phyloP scores from a whole-genome alignment of 192 early-diverging fungal species.

The Podila horticola region DNA sequence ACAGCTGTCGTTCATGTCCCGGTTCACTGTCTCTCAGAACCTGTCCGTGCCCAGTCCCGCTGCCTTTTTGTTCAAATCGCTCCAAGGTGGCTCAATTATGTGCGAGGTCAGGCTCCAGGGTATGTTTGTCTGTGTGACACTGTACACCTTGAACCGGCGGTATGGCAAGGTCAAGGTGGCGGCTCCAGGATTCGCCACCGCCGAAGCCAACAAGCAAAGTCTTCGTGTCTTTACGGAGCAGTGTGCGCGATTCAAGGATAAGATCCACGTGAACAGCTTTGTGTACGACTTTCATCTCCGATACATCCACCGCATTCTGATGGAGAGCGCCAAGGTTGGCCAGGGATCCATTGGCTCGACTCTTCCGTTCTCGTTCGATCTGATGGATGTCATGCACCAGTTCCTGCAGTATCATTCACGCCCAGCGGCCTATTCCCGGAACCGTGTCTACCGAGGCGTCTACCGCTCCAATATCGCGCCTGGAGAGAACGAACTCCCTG shows the following conservation, averaged over 20 bases:
- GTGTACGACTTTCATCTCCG: conserved; percentile 69
- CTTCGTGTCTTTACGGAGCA: conserved; percentile 65
- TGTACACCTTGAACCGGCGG: conserved; percentile 66
- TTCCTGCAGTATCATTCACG: conserved; percentile 56
- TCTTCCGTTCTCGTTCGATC: conserved; percentile 52
- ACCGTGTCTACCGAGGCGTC: conserved; percentile 62
- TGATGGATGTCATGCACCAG: conserved; percentile 59
- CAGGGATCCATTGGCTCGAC: conserved; percentile 9
- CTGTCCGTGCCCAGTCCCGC: conserved; percentile 56
- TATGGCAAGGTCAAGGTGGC: conserved; percentile 58
- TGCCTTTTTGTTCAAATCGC: conserved; percentile 61
- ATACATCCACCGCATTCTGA: conserved; percentile 58
- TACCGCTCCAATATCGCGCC: conserved; percentile 47
- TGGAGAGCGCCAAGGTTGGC: conserved; percentile 44
- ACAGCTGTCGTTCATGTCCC: conserved; percentile 52
- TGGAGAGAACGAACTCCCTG: conserved; percentile 29
- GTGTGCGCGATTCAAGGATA: conserved; percentile 65
- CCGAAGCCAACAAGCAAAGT: conserved; percentile 55
- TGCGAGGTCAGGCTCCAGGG: conserved; percentile 67
- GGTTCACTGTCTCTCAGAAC: conserved; percentile 54
- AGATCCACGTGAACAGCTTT: conserved; percentile 70
- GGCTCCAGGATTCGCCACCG: conserved; percentile 47
- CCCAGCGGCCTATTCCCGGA: conserved; percentile 60
- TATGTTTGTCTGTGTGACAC: conserved; percentile 65
- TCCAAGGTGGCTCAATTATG: conserved; percentile 67